Evolutionary conservation across 1,284 basidiomycete genomes (phyloP).

Genomic region (Heterobasidion occidentale): DNA sequence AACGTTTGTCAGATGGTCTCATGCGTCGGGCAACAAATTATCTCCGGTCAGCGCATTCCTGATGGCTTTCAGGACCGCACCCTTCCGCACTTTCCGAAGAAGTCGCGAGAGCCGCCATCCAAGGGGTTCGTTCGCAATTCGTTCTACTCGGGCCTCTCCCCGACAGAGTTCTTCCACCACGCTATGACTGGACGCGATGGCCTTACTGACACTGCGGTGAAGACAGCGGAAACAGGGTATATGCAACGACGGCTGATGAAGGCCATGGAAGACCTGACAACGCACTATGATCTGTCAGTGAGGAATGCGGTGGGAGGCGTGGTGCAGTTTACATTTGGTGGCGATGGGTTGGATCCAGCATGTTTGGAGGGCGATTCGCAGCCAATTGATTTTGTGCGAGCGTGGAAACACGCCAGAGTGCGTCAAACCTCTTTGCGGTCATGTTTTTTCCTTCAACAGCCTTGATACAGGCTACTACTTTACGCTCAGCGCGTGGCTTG

Average conservation of each 20-base stretch:
- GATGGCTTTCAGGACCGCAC: constrained; percentile 99
- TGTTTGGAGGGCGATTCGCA: constrained; percentile 92
- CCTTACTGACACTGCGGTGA: constrained; percentile 97
- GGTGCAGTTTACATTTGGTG: constrained; percentile 96
- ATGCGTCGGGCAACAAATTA: constrained; percentile 99
- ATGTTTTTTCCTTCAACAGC: background rate
- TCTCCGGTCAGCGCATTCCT: constrained; percentile 94
- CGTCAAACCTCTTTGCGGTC: constrained; percentile 18
- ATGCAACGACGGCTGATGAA: constrained; percentile 99
- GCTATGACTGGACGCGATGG: constrained; percentile 99
- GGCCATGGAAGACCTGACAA: constrained; percentile 94
- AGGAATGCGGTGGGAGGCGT: constrained; percentile 93
- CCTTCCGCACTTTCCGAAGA: constrained; percentile 96
- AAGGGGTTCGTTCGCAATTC: constrained; percentile 98
- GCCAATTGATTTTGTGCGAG: constrained; percentile 84
- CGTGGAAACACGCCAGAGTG: constrained; percentile 85
- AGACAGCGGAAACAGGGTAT: constrained; percentile 99
- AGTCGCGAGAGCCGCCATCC: constrained; percentile 93
- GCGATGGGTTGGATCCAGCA: constrained; percentile 96
- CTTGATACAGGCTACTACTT: constrained; percentile 47
- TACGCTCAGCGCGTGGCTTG: constrained; percentile 53
- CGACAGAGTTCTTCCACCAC: constrained; percentile 98
- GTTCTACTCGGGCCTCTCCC: constrained; percentile 92
- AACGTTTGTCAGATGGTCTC: constrained; percentile 99
- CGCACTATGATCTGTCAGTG: constrained; percentile 96